Evolutionary conservation across 768 basidiomycete species (phyloP), one percentile per base, ranked within the genome.

Genomic region (Suillus discolor): DNA sequence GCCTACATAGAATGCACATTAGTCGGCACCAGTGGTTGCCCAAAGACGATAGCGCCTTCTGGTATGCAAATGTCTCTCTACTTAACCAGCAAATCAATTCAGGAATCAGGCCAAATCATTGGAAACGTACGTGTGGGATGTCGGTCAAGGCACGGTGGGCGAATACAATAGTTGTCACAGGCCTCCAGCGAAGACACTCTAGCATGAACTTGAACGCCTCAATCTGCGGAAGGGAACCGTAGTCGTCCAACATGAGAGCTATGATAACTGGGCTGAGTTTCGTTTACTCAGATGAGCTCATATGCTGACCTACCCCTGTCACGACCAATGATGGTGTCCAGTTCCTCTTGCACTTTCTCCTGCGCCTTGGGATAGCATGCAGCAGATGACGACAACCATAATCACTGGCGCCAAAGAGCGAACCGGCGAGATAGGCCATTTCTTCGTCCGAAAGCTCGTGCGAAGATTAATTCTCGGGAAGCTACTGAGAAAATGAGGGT

Each of bases 331-430:
- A 88, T 79, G 5, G 66, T 66, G 64, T 89, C 87, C 6, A 90
- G 72, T 67, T 89, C 86, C 36, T 82, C 79, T 62, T 87, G 87
- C 0, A 88, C 83, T 25, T 71, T 71, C 4, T 65, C 71, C 60
- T 89, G 87, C 0, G 85, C 80, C 23, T 83, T 80, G 2, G 87
- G 87, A 66, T 84, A 83, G 64, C 80, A 80, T 0, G 85, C 85
- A 1, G 87, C 81, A 20, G 88, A 89, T 81, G n/a, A 89, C 75
- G 2, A 79, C 71, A 47, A 87, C 77, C 68, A 83, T 84, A 65
- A 89, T 85, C 0, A 16, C 89, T 88, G 42, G 88, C 88, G 34
- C 89, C 88, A 66, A 87, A 90, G 75, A 90, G 84, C 45, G 83
- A 81, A 0, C 89, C 31, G 6, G 31, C 6, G 6, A 6, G 31